A percentile compares a stretch with the other conserved stretches of the same genome.
Evolutionary conservation across 306 rosid genomes (phyloP).

Genomic region (Fagus sylvatica): DNA sequence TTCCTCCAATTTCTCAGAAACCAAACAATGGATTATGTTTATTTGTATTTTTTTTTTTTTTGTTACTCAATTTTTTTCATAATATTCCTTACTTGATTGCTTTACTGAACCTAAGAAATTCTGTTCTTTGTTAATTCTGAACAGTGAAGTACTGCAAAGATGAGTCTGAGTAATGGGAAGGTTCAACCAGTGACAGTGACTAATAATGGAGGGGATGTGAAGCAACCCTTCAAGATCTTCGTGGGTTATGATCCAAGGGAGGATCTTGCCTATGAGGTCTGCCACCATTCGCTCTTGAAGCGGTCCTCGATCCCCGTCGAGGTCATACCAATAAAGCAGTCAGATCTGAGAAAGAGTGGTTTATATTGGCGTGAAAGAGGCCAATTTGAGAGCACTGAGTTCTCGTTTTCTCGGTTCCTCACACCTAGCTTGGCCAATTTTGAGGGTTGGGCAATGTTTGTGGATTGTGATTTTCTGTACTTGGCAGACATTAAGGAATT

Average conservation of each 20-base stretch:
- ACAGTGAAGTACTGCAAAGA: slow-evolving; percentile 21
- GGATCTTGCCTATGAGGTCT: slow-evolving; percentile 63
- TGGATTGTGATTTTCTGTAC: slow-evolving; percentile 74
- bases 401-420: slow-evolving; percentile 66
- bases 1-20: not conserved
- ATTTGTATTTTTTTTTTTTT: not conserved
- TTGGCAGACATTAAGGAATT: slow-evolving; percentile 60
- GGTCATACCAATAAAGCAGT: slow-evolving; percentile 55
- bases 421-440: slow-evolving; percentile 57
- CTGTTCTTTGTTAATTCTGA: slow-evolving; percentile 1
- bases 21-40: not conserved
- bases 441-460: slow-evolving; percentile 76
- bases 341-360: slow-evolving; percentile 60
- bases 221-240: slow-evolving; percentile 54
- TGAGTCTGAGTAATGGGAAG: slow-evolving; percentile 48
- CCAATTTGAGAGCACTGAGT: slow-evolving; percentile 67
- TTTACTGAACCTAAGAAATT: slow-evolving; percentile 6
- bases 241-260: slow-evolving; percentile 66
- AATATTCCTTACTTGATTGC: not conserved
- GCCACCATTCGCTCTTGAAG: slow-evolving; percentile 55
- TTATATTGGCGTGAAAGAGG: slow-evolving; percentile 72
- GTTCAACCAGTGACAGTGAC: slow-evolving; percentile 19
- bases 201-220: slow-evolving; percentile 26
- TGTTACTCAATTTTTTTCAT: not conserved
- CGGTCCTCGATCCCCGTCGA: slow-evolving; percentile 67